Evolutionary conservation across 73 alveolate species (phyloP), one percentile per base, ranked within the genome.

Genomic region (Paramecium pentaurelia): DNA sequence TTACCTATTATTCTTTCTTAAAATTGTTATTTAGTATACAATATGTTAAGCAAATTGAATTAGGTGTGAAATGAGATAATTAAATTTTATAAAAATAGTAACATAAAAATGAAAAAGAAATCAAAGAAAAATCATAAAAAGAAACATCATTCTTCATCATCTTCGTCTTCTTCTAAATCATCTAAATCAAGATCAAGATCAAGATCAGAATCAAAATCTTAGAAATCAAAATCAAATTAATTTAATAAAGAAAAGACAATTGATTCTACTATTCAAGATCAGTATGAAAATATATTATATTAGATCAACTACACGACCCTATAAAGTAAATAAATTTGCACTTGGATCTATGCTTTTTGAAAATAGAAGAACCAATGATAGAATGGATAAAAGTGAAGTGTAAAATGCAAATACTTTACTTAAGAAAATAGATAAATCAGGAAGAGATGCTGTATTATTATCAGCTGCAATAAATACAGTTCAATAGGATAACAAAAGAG

Each of bases 351-450:
- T 80, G 75, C 58, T 80, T 16, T 80, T 80, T 49, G 91, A 80
- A 47, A 80, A 80, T 80, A 25, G 71, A 22, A 60, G 91, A 80
- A 80, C 91, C 5, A 80, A 80, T 80, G 91, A 80, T 44, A 40
- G 91, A 47, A 40, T 80, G 71, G 91, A 80, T 80, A 40, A 47
- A 20, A 42, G 6, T 40, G 91, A 80, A 80, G 91, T 80, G 10
- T 5, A 80, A 36, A 8, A 80, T 22, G 91, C 91, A 9, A 47
- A 42, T 80, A 80, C 47, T 8, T 14, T 2, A 27, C 28, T 80
- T 9, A 25, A 40, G 16, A 80, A 80, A 49, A 49, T 80, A n/a
- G 91, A 80, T 44, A 80, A 40, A 27, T 22, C 91, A 25, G 91
- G 91, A 3, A 80, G 91, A 28, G 30, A 80, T 20, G 91, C 91